phyloP scores from a whole-genome alignment of 345 rosid genomes.

The Eucalyptus tenuipes region DNA sequence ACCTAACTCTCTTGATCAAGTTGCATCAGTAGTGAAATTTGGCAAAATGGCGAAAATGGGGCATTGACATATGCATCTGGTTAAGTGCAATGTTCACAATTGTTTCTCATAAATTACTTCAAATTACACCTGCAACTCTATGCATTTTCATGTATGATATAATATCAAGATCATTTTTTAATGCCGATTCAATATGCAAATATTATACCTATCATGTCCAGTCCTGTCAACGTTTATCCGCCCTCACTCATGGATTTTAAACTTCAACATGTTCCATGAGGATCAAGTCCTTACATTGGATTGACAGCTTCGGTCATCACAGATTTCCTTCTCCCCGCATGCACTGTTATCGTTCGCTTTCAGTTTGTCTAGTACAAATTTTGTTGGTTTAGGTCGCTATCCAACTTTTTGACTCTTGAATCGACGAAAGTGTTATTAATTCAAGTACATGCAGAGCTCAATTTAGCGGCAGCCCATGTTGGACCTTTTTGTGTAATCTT shows the following conservation, averaged over 20 bases:
- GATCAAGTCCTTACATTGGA: not conserved
- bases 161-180: not conserved
- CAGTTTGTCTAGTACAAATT: not conserved
- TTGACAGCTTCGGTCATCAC: not conserved
- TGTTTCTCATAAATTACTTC: not conserved
- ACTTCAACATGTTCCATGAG: not conserved
- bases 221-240: not conserved
- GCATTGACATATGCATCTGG: not conserved
- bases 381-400: not conserved
- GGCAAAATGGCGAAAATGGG: not conserved
- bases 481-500: not conserved
- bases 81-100: not conserved
- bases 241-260: not conserved
- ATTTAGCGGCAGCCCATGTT: not conserved
- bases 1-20: not conserved
- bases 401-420: not conserved
- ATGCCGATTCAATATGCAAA: not conserved
- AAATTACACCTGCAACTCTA: not conserved
- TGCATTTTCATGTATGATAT: not conserved
- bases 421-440: not conserved
- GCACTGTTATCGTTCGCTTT: not conserved
- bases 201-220: not conserved
- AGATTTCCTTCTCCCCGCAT: not conserved
- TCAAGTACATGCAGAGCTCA: not conserved
- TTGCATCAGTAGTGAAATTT: not conserved